Conservation (phyloP, 164 flowering plant genomes). For the Sedum album region DNA sequence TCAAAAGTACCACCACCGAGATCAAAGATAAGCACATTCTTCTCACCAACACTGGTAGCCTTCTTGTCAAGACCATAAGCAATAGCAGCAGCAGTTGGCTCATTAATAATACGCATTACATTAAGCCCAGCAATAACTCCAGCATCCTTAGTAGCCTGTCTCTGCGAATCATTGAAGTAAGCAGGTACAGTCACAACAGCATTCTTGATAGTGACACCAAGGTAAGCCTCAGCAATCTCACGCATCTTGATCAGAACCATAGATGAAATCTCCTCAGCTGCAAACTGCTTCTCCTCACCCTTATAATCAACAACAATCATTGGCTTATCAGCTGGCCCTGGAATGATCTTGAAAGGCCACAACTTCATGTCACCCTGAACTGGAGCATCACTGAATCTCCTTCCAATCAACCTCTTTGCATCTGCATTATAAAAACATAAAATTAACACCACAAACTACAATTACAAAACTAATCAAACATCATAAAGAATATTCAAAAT, state of each 20-base stretch:
- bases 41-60: background rate
- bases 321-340: background rate
- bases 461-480: no score
- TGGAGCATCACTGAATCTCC: background rate
- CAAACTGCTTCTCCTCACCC: conserved; percentile 1
- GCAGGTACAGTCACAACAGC: background rate
- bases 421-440: background rate
- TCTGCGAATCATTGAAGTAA: background rate
- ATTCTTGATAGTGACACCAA: background rate
- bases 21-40: background rate
- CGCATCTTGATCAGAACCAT: background rate
- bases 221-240: background rate
- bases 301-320: background rate
- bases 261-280: background rate
- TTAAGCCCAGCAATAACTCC: background rate
- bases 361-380: background rate
- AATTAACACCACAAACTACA: no score
- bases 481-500: no score
- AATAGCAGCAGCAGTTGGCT: background rate
- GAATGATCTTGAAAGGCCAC: background rate
- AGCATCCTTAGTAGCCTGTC: background rate
- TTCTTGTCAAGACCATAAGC: background rate
- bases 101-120: background rate
- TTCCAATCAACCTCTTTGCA: background rate
- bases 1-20: background rate